Conservation (phyloP, 306 rosid species). For the Ammopiptanthus mongolicus region DNA sequence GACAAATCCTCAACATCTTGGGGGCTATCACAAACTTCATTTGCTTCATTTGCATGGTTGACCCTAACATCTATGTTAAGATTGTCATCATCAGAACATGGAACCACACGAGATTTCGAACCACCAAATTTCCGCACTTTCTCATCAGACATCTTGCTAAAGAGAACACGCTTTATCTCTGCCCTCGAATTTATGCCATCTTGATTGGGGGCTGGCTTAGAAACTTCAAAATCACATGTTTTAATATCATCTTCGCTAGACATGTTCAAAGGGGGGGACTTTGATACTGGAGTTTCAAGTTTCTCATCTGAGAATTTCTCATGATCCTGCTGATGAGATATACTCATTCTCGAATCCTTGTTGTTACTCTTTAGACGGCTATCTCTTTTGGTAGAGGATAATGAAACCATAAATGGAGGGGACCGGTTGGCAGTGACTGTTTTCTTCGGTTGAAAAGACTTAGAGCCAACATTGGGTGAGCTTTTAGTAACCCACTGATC, state of each 20-base stretch:
- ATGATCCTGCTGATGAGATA: constrained; percentile 35
- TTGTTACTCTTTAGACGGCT: constrained; percentile 30
- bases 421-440: constrained; percentile 55
- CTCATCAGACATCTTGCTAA: constrained; percentile 51
- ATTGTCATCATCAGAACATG: constrained; percentile 45
- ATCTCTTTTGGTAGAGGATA: constrained; percentile 37
- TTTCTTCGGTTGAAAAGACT: constrained; percentile 53
- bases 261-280: constrained; percentile 33
- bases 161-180: constrained; percentile 47
- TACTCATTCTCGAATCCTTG: constrained; percentile 36
- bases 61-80: constrained; percentile 24
- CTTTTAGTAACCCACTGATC: constrained; percentile 40
- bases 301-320: constrained; percentile 43
- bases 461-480: constrained; percentile 32
- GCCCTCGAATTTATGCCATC: constrained; percentile 23
- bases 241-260: constrained; percentile 36
- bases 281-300: constrained; percentile 37
- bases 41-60: constrained; percentile 36
- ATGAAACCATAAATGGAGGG: constrained; percentile 51
- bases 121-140: constrained; percentile 44
- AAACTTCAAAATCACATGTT: constrained; percentile 31
- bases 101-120: constrained; percentile 71
- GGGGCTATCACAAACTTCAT: constrained; percentile 51
- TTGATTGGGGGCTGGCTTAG: constrained; percentile 29
- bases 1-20: constrained; percentile 80